These are phyloP conservation scores for Straminergon stramineum DNA, from an alignment of 225 moss, liverwort and hornwort species.

Conservation along the genomic window DNA sequence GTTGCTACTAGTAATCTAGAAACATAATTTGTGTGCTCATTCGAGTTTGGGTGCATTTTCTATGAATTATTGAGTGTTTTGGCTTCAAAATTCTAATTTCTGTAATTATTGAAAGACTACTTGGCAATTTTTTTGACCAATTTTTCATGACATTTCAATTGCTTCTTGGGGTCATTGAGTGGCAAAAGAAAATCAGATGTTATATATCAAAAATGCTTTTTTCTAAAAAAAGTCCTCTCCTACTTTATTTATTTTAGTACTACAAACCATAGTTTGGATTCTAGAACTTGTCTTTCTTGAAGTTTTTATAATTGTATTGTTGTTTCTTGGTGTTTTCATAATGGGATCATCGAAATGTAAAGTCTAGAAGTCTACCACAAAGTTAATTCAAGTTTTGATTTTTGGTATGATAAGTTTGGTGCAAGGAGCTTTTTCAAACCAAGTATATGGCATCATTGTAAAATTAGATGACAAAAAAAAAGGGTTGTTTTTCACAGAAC, in stretches of 20 bases:
- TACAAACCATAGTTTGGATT: background rate
- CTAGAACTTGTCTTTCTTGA: no score
- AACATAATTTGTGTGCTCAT: background rate
- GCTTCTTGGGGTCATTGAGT: no score
- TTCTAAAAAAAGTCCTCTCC: background rate
- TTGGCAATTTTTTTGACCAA: background rate
- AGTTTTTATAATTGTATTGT: no score
- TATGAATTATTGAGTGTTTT: background rate
- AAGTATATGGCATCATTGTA: no score
- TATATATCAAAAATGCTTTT: fast-evolving
- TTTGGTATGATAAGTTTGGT: no score
- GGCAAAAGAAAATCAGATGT: background rate
- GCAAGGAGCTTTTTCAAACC: no score
- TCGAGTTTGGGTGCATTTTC: background rate
- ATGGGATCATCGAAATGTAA: background rate
- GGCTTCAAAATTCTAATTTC: fast-evolving
- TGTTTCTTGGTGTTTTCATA: background rate
- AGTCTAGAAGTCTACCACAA: background rate
- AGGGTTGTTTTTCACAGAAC: no score
- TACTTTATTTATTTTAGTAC: background rate
- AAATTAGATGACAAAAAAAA: no score
- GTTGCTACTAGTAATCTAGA: background rate
- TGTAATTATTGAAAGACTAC: background rate
- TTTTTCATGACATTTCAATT: background rate
- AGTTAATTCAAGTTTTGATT: no score